These are phyloP conservation scores for Opeltia flavorubescens DNA, from an alignment of 495 filamentous ascomycete genomes.

Conservation along the genomic window DNA sequence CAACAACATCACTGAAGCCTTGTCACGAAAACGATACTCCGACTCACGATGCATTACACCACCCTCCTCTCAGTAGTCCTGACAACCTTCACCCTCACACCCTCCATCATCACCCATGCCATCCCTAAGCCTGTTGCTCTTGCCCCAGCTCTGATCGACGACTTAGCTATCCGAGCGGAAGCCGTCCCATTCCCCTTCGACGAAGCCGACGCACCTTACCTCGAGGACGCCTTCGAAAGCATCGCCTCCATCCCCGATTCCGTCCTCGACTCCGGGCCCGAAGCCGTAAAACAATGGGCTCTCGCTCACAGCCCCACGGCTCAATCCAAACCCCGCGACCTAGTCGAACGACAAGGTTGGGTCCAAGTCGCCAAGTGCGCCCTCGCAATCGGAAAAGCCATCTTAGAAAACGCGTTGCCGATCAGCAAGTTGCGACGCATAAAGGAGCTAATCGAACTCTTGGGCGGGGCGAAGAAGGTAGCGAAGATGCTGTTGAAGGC, in stretches of 20 bases:
- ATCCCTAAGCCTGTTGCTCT: not conserved
- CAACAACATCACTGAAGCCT: no score
- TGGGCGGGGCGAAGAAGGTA: not conserved
- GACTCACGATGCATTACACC: not conserved
- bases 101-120: not conserved
- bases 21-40: no score
- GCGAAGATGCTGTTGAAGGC: constrained; percentile 5
- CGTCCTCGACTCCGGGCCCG: not conserved
- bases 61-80: not conserved
- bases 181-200: not conserved
- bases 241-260: not conserved
- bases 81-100: not conserved
- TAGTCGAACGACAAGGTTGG: not conserved
- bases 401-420: not conserved
- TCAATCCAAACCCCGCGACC: not conserved
- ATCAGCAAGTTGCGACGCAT: constrained; percentile 1
- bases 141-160: not conserved
- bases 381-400: constrained; percentile 1
- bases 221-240: not conserved
- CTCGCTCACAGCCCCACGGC: not conserved
- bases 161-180: not conserved
- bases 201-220: not conserved
- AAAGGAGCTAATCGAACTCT: not conserved
- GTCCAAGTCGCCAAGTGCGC: constrained; percentile 1
- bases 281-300: not conserved